Evolutionary conservation across 345 rosid species (phyloP).

Genomic region (Erysimum cheiranthoides): DNA sequence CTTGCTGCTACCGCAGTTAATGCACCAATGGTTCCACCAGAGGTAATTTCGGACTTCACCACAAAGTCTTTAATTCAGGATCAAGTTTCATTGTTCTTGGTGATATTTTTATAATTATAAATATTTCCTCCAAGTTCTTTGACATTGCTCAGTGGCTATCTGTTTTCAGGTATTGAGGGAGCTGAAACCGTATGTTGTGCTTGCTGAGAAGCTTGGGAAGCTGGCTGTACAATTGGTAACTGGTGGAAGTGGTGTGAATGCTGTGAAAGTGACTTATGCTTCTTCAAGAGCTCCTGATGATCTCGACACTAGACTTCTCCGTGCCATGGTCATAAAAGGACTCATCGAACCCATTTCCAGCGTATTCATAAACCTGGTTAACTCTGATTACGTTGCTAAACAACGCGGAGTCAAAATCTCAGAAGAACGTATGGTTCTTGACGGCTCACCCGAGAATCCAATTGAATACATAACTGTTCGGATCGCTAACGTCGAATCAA

Average conservation of each 20-base stretch:
- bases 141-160: constrained; percentile 18
- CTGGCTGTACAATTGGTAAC: constrained; percentile 73
- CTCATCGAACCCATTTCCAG: constrained; percentile 69
- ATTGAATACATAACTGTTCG: constrained; percentile 66
- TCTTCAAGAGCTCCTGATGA: constrained; percentile 74
- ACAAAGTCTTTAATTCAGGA: background rate
- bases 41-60: constrained; percentile 43
- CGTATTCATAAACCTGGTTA: constrained; percentile 67
- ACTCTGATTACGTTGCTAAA: constrained; percentile 72
- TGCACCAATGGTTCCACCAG: constrained; percentile 68
- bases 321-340: constrained; percentile 78
- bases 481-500: constrained; percentile 73
- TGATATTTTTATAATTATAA: background rate
- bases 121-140: background rate
- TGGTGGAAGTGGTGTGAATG: constrained; percentile 71
- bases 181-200: constrained; percentile 61
- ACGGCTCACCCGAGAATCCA: constrained; percentile 66
- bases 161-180: constrained; percentile 59
- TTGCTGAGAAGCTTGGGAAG: constrained; percentile 69
- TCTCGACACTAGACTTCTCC: constrained; percentile 75
- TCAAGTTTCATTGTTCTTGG: constrained; percentile 1
- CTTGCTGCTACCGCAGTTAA: constrained; percentile 63
- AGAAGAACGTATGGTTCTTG: constrained; percentile 59
- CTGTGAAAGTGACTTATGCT: constrained; percentile 60
- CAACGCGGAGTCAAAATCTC: constrained; percentile 65